Base-by-base conservation (phyloP, 192 early-diverging fungal species). In the Geranomyces michiganensis region DNA sequence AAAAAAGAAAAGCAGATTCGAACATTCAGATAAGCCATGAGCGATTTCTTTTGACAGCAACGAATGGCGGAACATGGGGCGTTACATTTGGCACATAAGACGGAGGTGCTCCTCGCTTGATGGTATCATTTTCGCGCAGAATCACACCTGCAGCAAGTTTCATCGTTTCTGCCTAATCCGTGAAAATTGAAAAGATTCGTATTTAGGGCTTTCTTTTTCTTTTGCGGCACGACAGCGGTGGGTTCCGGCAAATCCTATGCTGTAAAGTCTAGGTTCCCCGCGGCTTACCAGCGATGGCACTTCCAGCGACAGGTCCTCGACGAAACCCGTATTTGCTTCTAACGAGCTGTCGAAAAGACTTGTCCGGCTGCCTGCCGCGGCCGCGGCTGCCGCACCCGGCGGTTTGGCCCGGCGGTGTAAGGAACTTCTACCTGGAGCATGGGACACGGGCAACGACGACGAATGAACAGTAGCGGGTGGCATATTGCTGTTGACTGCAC, bases 131-230 rank as follows among this genome's bases (percentile, higher is more conserved):
- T 71, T 85, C 80, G 36, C 59, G 43, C 7, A 85, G 49, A 27
- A 72, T 74, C 1, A 82, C 80, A 5, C 83, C 83, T 0, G 83
- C 56, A 24, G 76, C 79, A 24, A 84, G 29, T 46, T 74, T 71
- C 78, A 84, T 82, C 7, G 80, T 82, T 9, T 84, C 83, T 10
- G 75, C 67, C 83, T 84, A 46, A 33, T n/a, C n/a, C n/a, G n/a
- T n/a, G n/a, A 46, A n/a, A 12, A 47, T 47, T 14, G 12, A n/a
- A n/a, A 47, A 47, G 12, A n/a, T 47, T n/a, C 12, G n/a, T 47
- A 47, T 14, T n/a, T 12, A n/a, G 46, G n/a, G 12, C 13, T 47
- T 47, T 47, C 13, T 12, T 47, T 14, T n/a, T 14, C 46, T n/a
- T 14, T 47, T 12, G 46, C 46, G n/a, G 46, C 46, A 47, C n/a